Conservation (phyloP, 352 stramenopile species). For the Globisporangium cederbergense region DNA sequence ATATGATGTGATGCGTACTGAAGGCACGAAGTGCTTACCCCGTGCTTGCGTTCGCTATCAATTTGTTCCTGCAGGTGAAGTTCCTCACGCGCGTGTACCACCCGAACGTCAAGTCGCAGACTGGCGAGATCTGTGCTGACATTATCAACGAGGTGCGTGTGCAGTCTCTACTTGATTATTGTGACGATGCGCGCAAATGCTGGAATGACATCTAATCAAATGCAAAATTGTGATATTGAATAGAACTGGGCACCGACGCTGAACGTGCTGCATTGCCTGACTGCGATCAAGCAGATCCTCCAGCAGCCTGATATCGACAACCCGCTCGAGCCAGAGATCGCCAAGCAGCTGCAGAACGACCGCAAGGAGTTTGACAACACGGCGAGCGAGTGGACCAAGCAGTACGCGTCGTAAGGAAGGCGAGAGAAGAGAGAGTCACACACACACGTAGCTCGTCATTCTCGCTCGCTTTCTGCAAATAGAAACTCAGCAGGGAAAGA, state of each 20-base stretch:
- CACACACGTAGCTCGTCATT: background rate
- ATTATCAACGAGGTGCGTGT: slow-evolving; percentile 85
- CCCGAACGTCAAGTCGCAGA: slow-evolving; percentile 95
- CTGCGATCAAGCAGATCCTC: slow-evolving; percentile 93
- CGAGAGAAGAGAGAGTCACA: too few relatives aligned
- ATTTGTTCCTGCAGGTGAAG: slow-evolving; percentile 55
- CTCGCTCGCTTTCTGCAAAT: background rate
- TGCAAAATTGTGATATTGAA: background rate
- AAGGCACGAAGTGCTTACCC: too few relatives aligned
- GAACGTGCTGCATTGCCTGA: slow-evolving; percentile 91
- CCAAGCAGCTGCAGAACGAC: slow-evolving; percentile 91
- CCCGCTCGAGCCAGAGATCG: slow-evolving; percentile 95
- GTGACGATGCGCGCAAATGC: background rate
- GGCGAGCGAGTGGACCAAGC: slow-evolving; percentile 91
- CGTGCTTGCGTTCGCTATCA: background rate
- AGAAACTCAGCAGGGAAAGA: background rate
- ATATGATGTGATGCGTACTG: too few relatives aligned
- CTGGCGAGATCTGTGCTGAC: slow-evolving; percentile 95
- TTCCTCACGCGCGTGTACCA: slow-evolving; percentile 97
- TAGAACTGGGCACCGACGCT: slow-evolving; percentile 95
- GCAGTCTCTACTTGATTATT: background rate
- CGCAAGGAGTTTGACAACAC: slow-evolving; percentile 92
- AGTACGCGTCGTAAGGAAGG: slow-evolving; percentile 74
- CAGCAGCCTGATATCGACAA: slow-evolving; percentile 94
- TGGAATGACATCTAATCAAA: background rate